Percentiles rank a stretch among this genome's conserved stretches.
Evolutionary conservation across 1,139 yeast species (phyloP).

Genomic region (Sugiyamaella xylanicola): DNA sequence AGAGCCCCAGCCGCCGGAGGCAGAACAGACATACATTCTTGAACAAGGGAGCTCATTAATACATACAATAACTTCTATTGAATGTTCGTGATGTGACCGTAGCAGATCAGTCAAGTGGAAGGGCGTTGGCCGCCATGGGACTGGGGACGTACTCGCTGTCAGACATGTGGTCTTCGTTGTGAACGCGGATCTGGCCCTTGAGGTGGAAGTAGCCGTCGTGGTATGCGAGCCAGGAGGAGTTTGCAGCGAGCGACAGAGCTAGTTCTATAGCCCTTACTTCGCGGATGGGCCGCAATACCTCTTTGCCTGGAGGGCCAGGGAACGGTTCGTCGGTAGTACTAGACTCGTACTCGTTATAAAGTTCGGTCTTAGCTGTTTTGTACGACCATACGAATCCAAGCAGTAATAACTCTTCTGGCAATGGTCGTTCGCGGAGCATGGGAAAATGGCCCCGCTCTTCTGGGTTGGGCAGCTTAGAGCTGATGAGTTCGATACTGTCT

Average conservation of each 20-base stretch:
- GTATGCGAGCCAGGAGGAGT: conserved; percentile 11
- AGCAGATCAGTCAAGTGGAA: background rate
- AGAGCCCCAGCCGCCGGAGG: background rate
- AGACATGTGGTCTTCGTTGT: conserved; percentile 20
- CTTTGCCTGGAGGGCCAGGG: conserved; percentile 29
- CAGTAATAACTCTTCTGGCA: conserved; percentile 30
- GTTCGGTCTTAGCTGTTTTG: conserved; percentile 18
- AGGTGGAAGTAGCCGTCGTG: conserved; percentile 14
- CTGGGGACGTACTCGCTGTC: conserved; percentile 20
- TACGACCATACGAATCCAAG: conserved; percentile 29
- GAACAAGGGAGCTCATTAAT: background rate
- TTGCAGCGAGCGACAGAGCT: conserved; percentile 21
- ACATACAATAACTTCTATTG: conserved; percentile 5
- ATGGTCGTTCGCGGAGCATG: conserved; percentile 28
- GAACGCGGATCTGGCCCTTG: conserved; percentile 8
- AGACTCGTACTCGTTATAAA: conserved; percentile 25
- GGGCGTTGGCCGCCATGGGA: conserved; percentile 4
- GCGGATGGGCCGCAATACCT: conserved; percentile 23
- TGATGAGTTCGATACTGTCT: conserved; percentile 29
- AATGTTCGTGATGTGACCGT: background rate
- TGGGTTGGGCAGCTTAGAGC: conserved; percentile 26
- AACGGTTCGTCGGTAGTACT: conserved; percentile 29
- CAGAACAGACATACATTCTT: background rate
- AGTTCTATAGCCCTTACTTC: conserved; percentile 28
- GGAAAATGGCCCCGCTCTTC: conserved; percentile 27